Conservation (phyloP, 768 basidiomycete species). For the Gloeostereum incarnatum region DNA sequence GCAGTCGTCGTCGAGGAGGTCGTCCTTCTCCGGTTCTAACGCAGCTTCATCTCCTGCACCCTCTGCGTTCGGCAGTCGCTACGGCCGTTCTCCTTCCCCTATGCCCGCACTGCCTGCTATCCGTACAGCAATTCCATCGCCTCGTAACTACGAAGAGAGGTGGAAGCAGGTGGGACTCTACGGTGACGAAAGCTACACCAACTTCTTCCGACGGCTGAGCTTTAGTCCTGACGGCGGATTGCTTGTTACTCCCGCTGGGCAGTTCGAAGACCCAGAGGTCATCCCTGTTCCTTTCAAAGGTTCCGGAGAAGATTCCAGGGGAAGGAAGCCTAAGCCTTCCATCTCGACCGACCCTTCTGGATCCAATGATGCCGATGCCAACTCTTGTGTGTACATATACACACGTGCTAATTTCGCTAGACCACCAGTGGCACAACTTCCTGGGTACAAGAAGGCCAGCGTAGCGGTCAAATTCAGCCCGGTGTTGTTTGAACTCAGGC, state of each 20-base stretch:
- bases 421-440: slow-evolving; percentile 89
- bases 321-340: slow-evolving; percentile 46
- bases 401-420: slow-evolving; percentile 90
- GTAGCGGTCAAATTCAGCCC: slow-evolving; percentile 94
- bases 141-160: slow-evolving; percentile 10
- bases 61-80: slow-evolving; percentile 42
- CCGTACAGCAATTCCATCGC: slow-evolving; percentile 51
- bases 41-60: slow-evolving; percentile 62
- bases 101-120: slow-evolving; percentile 94
- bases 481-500: slow-evolving; percentile 83
- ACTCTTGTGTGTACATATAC: slow-evolving; percentile 85
- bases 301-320: slow-evolving; percentile 32
- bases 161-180: slow-evolving; percentile 39
- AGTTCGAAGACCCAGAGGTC: slow-evolving; percentile 88
- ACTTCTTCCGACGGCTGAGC: slow-evolving; percentile 90
- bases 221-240: slow-evolving; percentile 95
- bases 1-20: slow-evolving; percentile 55
- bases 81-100: slow-evolving; percentile 79
- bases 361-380: neutral
- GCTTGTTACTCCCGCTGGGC: slow-evolving; percentile 91
- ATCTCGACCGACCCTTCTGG: slow-evolving; percentile 23
- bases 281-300: slow-evolving; percentile 17
- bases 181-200: slow-evolving; percentile 90
- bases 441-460: slow-evolving; percentile 93
- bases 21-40: slow-evolving; percentile 71